These are phyloP conservation scores for Skeletonema marinoi DNA, from an alignment of 108 stramenopile species.

Conservation along the genomic window DNA sequence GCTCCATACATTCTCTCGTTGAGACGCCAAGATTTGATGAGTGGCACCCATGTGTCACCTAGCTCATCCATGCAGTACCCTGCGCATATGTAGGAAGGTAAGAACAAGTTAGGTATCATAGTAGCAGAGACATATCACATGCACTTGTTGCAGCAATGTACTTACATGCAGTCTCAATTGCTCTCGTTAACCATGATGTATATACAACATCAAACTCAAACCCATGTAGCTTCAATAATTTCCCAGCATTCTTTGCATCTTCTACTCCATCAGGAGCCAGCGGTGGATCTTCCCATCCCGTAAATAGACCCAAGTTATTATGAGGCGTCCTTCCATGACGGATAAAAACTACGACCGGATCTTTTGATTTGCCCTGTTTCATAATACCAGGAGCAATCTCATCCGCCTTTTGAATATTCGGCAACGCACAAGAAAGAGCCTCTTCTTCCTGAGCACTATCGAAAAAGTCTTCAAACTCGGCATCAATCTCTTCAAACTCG, in stretches of 20 bases:
- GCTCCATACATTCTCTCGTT: constrained; percentile 83
- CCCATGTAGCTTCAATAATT: constrained; percentile 56
- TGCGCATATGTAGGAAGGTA: background rate
- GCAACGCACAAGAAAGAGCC: background rate
- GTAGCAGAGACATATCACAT: background rate
- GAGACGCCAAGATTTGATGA: constrained; percentile 69
- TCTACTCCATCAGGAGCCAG: constrained; percentile 59
- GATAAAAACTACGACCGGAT: constrained; percentile 70
- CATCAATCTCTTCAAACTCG: constrained; percentile 25
- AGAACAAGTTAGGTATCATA: background rate
- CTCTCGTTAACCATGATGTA: constrained; percentile 78
- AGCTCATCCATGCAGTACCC: constrained; percentile 67
- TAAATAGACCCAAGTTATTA: constrained; percentile 76
- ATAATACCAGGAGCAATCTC: constrained; percentile 32
- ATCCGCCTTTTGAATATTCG: constrained; percentile 31
- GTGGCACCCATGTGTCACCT: constrained; percentile 71
- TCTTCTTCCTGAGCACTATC: constrained; percentile 22
- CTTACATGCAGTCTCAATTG: constrained; percentile 69
- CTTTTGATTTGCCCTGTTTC: constrained; percentile 41
- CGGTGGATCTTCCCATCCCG: constrained; percentile 77
- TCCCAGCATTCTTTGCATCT: constrained; percentile 68
- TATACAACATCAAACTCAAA: constrained; percentile 90
- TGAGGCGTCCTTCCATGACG: constrained; percentile 76
- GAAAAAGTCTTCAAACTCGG: constrained; percentile 50
- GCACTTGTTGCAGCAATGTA: background rate